These are phyloP conservation scores for Spergularia bocconei DNA, from an alignment of 148 eudicot species.

Conservation along the genomic window DNA sequence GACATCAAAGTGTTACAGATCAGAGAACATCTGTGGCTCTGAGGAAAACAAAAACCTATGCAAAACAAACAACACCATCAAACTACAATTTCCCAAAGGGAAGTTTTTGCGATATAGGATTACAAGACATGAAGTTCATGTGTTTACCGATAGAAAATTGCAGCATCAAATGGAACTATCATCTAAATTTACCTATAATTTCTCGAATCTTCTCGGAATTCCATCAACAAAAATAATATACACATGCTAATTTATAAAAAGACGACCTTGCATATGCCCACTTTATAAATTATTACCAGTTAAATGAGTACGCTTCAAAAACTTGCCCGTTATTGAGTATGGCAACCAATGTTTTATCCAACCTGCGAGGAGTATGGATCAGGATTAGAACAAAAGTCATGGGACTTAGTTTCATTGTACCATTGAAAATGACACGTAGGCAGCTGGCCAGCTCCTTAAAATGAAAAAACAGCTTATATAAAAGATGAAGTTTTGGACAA, in stretches of 20 bases:
- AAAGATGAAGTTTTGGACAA: too few relatives aligned
- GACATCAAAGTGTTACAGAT: not conserved
- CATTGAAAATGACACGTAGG: not conserved
- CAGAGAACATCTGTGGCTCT: too few relatives aligned
- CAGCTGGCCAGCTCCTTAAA: not conserved
- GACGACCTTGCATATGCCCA: conserved; percentile 3
- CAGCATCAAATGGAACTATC: conserved; percentile 5
- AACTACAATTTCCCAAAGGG: not conserved
- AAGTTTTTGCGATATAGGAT: not conserved
- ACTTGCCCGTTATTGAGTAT: conserved; percentile 22
- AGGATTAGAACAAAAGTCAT: not conserved
- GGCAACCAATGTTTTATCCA: conserved; percentile 18
- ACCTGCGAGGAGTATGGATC: conserved; percentile 5
- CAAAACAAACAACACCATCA: conserved; percentile 7
- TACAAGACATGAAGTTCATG: conserved; percentile 1
- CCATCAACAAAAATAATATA: conserved; percentile 24
- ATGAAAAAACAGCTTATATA: not conserved
- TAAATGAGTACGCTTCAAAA: conserved; percentile 2
- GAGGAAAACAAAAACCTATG: not conserved
- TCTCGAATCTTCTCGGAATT: not conserved
- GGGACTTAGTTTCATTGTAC: not conserved
- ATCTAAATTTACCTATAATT: conserved; percentile 6
- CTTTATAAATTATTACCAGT: conserved; percentile 1
- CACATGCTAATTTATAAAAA: conserved; percentile 6
- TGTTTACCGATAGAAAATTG: not conserved